A percentile compares a stretch with the other conserved stretches of the same genome.
phyloP scores from a whole-genome alignment of 2,329 filamentous ascomycete genomes.

The Geosmithia flava region DNA sequence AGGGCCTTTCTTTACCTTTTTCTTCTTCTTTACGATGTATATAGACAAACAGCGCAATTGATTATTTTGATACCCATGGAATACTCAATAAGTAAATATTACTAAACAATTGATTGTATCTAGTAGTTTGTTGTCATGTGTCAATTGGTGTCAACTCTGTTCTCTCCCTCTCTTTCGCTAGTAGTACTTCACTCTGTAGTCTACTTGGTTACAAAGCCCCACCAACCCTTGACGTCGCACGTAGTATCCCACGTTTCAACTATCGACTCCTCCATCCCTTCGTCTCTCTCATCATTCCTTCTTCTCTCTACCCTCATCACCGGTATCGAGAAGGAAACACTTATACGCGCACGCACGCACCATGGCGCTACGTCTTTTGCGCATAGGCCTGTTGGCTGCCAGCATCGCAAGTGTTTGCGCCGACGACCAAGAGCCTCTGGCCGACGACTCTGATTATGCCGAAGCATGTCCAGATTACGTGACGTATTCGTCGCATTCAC shows the following conservation, averaged over 20 bases:
- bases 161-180: too few relatives aligned
- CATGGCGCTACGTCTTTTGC: neutral
- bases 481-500: conserved; percentile 21
- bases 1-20: neutral
- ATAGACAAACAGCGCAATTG: too few relatives aligned
- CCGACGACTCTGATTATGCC: conserved; percentile 5
- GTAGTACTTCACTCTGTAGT: too few relatives aligned
- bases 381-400: neutral
- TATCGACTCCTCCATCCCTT: neutral
- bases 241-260: neutral
- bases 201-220: neutral
- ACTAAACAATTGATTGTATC: too few relatives aligned
- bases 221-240: neutral
- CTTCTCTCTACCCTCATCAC: neutral
- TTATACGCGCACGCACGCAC: neutral
- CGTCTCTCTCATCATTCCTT: neutral
- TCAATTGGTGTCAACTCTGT: too few relatives aligned
- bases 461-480: conserved; percentile 27
- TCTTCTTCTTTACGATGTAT: neutral
- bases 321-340: neutral
- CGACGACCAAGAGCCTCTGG: conserved; percentile 12
- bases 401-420: conserved; percentile 1
- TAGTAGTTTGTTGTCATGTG: too few relatives aligned
- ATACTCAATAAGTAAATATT: too few relatives aligned
- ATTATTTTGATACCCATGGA: too few relatives aligned